Conservation (phyloP, 371 early-diverging fungal species). For the Mucor irregularis region DNA sequence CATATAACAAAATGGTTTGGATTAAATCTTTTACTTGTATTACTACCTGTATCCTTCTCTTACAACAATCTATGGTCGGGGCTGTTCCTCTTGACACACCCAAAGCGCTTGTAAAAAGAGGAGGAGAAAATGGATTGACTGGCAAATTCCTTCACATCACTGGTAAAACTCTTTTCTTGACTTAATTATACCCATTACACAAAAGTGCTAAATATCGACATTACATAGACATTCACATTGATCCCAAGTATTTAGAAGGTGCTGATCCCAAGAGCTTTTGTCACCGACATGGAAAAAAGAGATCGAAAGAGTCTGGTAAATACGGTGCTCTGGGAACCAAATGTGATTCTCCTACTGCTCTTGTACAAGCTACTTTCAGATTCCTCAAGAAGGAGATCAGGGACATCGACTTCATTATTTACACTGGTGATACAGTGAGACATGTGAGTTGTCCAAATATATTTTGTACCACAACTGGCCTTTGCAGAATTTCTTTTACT, state of each 20-base stretch:
- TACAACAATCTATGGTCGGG: background rate
- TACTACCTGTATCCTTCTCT: slow-evolving; percentile 3
- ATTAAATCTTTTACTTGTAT: slow-evolving; percentile 7
- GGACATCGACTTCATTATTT: slow-evolving; percentile 48
- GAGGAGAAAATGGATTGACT: slow-evolving; percentile 8
- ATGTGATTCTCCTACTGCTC: slow-evolving; percentile 42
- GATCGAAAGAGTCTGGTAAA: slow-evolving; percentile 25
- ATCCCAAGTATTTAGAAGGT: slow-evolving; percentile 28
- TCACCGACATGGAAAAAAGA: slow-evolving; percentile 18
- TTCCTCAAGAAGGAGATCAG: slow-evolving; percentile 34
- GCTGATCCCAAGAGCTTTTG: slow-evolving; percentile 32
- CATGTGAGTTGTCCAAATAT: slow-evolving; percentile 33
- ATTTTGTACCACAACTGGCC: slow-evolving; percentile 3
- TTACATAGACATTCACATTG: slow-evolving; percentile 44
- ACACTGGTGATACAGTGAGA: slow-evolving; percentile 52
- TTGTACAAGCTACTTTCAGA: slow-evolving; percentile 37
- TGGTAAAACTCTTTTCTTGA: too few relatives aligned
- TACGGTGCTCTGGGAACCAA: slow-evolving; percentile 38
- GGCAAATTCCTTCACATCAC: slow-evolving; percentile 50
- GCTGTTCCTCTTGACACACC: slow-evolving; percentile 2
- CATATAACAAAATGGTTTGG: background rate
- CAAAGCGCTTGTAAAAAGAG: slow-evolving; percentile 18
- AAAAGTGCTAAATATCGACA: too few relatives aligned
- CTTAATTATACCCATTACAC: too few relatives aligned
- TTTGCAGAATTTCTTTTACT: background rate